phyloP scores from a whole-genome alignment of 306 rosid genomes.

The Macrotyloma uniflorum region DNA sequence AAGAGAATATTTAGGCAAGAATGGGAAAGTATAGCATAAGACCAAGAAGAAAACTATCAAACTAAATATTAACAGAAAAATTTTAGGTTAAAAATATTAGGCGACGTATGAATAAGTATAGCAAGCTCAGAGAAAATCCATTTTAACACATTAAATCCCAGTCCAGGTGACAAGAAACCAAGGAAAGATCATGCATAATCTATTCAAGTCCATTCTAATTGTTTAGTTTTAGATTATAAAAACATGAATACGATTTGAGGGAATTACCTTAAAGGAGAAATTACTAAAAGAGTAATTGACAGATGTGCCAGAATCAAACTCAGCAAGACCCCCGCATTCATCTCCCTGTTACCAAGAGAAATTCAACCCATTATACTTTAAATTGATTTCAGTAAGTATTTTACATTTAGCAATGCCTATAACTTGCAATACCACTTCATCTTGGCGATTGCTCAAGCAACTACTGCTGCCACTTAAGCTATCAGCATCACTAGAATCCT shows the following conservation, averaged over 20 bases:
- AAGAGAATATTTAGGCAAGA: not conserved
- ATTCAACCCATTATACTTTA: slow-evolving; percentile 37
- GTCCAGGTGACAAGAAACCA: slow-evolving; percentile 11
- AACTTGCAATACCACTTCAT: slow-evolving; percentile 81
- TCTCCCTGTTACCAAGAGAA: slow-evolving; percentile 68
- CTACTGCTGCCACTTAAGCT: slow-evolving; percentile 96
- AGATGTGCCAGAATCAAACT: slow-evolving; percentile 79
- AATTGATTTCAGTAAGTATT: slow-evolving; percentile 27
- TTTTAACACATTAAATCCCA: slow-evolving; percentile 17
- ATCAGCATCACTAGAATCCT: slow-evolving; percentile 91
- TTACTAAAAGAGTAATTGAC: slow-evolving; percentile 95
- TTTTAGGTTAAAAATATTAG: not conserved
- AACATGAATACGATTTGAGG: not conserved
- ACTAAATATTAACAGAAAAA: slow-evolving; percentile 17
- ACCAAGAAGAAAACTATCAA: slow-evolving; percentile 12
- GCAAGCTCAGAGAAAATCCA: not conserved
- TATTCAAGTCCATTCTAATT: slow-evolving; percentile 11
- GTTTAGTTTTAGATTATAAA: slow-evolving; percentile 14
- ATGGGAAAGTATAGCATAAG: not conserved
- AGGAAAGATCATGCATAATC: not conserved
- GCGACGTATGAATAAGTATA: not conserved
- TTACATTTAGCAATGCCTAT: not conserved
- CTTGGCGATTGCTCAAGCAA: slow-evolving; percentile 86
- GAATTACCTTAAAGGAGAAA: slow-evolving; percentile 92
- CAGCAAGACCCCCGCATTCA: slow-evolving; percentile 92